A percentile compares a stretch with the other conserved stretches of the same genome.
These are phyloP conservation scores for Paraconiothyrium brasiliense DNA, from an alignment of 2,329 filamentous ascomycete genomes.

Conservation along the genomic window DNA sequence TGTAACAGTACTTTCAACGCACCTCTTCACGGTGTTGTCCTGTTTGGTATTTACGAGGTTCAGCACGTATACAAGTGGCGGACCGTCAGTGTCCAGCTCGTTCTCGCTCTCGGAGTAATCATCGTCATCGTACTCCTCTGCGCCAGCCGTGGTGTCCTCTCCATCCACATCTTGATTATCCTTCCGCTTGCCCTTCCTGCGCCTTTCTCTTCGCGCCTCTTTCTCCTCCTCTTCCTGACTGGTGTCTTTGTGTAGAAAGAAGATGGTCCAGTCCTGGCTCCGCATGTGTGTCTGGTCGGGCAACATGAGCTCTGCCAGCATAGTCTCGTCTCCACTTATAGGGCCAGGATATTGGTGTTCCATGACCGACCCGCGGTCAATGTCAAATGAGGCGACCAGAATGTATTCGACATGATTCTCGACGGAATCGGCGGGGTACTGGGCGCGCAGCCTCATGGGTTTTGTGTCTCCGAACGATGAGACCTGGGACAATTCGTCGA, in stretches of 20 bases:
- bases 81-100: slow-evolving; percentile 73
- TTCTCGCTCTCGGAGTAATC: slow-evolving; percentile 64
- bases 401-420: slow-evolving; percentile 99
- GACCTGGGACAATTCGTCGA: slow-evolving; percentile 34
- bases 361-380: slow-evolving; percentile 95
- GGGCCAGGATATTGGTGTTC: slow-evolving; percentile 96
- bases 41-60: slow-evolving; percentile 99
- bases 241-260: slow-evolving; percentile 96
- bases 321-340: slow-evolving; percentile 96
- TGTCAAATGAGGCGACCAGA: slow-evolving; percentile 95
- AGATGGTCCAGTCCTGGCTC: slow-evolving; percentile 98
- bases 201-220: slow-evolving; percentile 66
- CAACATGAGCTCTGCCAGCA: slow-evolving; percentile 98
- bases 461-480: slow-evolving; percentile 32
- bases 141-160: slow-evolving; percentile 44
- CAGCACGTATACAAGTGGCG: slow-evolving; percentile 93
- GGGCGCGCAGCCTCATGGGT: slow-evolving; percentile 51
- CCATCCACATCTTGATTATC: slow-evolving; percentile 56
- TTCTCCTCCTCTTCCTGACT: slow-evolving; percentile 79
- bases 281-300: slow-evolving; percentile 95
- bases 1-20: slow-evolving; percentile 20
- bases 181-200: slow-evolving; percentile 59
- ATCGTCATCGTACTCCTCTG: slow-evolving; percentile 43
- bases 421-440: slow-evolving; percentile 58
- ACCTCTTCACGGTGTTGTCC: slow-evolving; percentile 85